Conservation (phyloP, 345 rosid species). For the Gossypium sturtianum region DNA sequence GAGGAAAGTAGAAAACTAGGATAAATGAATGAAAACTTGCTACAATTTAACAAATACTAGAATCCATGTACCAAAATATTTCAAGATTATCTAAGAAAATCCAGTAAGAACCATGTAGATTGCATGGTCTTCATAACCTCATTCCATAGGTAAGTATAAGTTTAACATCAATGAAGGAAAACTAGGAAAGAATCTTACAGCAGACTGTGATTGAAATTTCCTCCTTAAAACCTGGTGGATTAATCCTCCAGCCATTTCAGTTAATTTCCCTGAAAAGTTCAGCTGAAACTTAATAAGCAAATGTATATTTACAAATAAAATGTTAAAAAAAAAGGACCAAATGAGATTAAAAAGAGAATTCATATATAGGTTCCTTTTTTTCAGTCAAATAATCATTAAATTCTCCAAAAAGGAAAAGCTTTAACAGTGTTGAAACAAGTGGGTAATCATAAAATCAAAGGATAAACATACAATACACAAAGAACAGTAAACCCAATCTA, state of each 20-base stretch:
- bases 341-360: background rate
- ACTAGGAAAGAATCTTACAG: conserved; percentile 36
- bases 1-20: background rate
- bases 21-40: no score
- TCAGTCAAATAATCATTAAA: background rate
- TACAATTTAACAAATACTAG: no score
- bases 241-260: conserved; percentile 83
- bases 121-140: background rate
- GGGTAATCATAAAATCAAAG: conserved; percentile 1
- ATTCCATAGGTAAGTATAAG: background rate
- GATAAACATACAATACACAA: background rate
- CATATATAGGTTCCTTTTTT: background rate
- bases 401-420: background rate
- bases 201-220: conserved; percentile 59
- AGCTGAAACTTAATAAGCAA: conserved; percentile 23
- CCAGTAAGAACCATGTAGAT: background rate
- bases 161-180: background rate
- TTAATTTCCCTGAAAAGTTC: conserved; percentile 29
- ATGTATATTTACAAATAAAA: background rate
- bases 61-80: conserved; percentile 2
- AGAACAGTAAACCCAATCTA: background rate
- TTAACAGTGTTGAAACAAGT: background rate
- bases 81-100: background rate
- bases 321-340: background rate
- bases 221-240: conserved; percentile 86